Base-by-base conservation (phyloP, 1,284 basidiomycete species). In the Flammula alnicola region DNA sequence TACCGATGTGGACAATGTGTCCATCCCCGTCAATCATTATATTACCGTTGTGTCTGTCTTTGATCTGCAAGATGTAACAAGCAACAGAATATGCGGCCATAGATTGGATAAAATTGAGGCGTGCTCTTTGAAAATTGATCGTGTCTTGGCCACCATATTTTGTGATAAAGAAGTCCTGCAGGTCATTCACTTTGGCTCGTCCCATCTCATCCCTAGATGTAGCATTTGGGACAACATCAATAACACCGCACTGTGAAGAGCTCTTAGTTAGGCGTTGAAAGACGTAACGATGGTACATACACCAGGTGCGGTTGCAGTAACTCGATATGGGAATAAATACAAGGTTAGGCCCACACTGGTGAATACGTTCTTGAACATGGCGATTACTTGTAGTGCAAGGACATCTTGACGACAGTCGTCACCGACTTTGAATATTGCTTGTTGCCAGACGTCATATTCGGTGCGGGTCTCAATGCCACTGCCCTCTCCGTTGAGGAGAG, bases 61-160 rank as follows among this genome's bases (percentile, higher is more conserved):
- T 96, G 72, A 98, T 94, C 69, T 99, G 96, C 31, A 98, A 72
- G 55, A 98, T 94, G 70, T 98, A 98, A 69, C 96, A 99, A 9
- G 94, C 93, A n/a, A 99, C 88, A 27, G 95, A 98, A 71, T 99
- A 99, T 14, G 95, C 97, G 1, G 97, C 97, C 97, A 99, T 99
- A 1, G 93, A 96, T 66, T 97, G 94, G 57, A 99, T 93, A 66
- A 99, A 99, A 72, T 98, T 98, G 57, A 93, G 77, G 22, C 96
- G 85, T 37, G 97, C 97, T 57, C 83, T 83, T 67, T 99, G 96
- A 78, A 98, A 99, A 20, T 89, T 77, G 35, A 95, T 75, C 0
- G 89, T 91, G 61, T 98, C 93, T 63, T 88, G 82, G 32, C 89
- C 86, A 33, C 97, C 97, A 63, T 97, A 98, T 69, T 91, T 95